Evolutionary conservation across 345 rosid species (phyloP).

Genomic region (Citrus unshiu): DNA sequence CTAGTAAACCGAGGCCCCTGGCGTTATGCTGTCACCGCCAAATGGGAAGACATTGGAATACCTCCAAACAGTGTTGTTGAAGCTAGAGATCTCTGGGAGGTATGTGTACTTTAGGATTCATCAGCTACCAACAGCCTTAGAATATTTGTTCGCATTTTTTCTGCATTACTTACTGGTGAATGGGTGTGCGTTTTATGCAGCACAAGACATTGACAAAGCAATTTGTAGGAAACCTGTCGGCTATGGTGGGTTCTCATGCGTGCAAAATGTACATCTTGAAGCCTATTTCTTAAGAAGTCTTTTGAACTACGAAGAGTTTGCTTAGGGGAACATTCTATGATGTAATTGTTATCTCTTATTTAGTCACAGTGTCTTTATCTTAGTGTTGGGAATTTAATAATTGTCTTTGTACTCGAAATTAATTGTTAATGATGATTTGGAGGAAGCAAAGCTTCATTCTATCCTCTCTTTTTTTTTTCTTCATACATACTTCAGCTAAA

Average conservation of each 20-base stretch:
- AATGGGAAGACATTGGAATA: constrained; percentile 69
- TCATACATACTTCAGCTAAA: too few relatives aligned
- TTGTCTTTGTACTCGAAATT: background rate
- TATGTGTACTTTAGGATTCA: too few relatives aligned
- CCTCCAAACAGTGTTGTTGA: constrained; percentile 36
- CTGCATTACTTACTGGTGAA: constrained; percentile 5
- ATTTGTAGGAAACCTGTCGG: constrained; percentile 60
- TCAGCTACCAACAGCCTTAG: background rate
- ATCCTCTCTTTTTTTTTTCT: too few relatives aligned
- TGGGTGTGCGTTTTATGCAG: constrained; percentile 38
- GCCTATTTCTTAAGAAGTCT: constrained; percentile 46
- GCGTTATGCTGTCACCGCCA: constrained; percentile 41
- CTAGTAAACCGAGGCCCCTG: constrained; percentile 52
- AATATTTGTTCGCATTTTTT: background rate
- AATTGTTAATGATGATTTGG: background rate
- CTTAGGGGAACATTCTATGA: background rate
- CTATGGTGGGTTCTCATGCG: constrained; percentile 41
- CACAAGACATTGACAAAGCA: constrained; percentile 54
- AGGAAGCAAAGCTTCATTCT: background rate
- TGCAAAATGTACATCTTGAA: constrained; percentile 78
- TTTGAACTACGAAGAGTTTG: too few relatives aligned
- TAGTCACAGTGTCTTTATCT: too few relatives aligned
- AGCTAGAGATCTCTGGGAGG: constrained; percentile 86
- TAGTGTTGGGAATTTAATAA: too few relatives aligned
- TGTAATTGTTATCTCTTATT: background rate